Percentiles rank a stretch among this genome's conserved stretches.
Evolutionary conservation across 768 basidiomycete species (phyloP).

Genomic region (Lactarius hengduanensis): DNA sequence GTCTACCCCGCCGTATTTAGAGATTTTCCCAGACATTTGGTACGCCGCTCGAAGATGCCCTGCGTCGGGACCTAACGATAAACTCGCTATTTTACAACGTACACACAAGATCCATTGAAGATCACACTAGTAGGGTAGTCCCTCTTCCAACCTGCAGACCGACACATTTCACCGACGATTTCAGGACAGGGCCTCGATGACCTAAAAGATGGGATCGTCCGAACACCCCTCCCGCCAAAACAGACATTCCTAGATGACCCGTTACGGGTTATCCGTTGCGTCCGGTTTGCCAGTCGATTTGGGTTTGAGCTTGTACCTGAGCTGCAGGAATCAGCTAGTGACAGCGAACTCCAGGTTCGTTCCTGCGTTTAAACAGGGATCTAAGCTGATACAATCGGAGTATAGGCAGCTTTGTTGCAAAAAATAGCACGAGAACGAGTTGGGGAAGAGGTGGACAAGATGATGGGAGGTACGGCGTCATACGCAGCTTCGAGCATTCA

Average conservation of each 20-base stretch:
- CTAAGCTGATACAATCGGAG: constrained; percentile 5
- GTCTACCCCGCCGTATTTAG: neutral
- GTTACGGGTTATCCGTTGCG: constrained; percentile 82
- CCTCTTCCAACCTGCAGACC: neutral
- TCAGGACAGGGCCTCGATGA: constrained; percentile 92
- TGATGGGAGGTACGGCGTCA: constrained; percentile 68
- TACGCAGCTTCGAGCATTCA: constrained; percentile 6
- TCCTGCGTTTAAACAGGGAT: neutral
- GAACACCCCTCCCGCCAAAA: constrained; percentile 83
- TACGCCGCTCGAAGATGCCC: constrained; percentile 87
- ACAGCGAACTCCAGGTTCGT: constrained; percentile 61
- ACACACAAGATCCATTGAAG: constrained; percentile 81
- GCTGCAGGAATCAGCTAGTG: constrained; percentile 58
- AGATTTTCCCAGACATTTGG: constrained; percentile 67
- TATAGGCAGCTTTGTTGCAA: constrained; percentile 58
- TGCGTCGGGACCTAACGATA: constrained; percentile 90
- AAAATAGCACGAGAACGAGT: constrained; percentile 92
- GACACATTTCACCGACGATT: neutral
- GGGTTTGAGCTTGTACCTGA: constrained; percentile 76
- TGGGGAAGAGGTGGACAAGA: constrained; percentile 91
- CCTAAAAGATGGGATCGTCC: constrained; percentile 69
- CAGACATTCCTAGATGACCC: constrained; percentile 96
- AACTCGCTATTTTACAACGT: constrained; percentile 97
- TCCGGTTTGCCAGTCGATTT: constrained; percentile 90
- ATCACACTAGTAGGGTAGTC: constrained; percentile 73